Evolutionary conservation across 169 alveolate species (phyloP).

Genomic region (Eimeria zaria): DNA sequence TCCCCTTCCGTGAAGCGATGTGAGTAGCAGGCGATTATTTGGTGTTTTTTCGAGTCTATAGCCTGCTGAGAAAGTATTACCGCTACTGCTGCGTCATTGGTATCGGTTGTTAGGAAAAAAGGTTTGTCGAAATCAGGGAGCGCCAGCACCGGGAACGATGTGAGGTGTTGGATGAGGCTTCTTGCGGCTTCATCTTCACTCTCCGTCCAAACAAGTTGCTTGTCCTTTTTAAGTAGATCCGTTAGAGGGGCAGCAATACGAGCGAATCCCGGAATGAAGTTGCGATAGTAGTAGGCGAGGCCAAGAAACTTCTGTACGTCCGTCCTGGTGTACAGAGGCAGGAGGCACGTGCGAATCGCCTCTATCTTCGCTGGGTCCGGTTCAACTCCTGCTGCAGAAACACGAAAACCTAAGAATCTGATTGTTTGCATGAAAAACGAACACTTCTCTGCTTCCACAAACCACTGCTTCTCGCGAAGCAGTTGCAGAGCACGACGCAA

Average conservation of each 20-base stretch:
- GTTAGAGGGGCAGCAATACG: background rate
- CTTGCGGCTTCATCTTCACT: background rate
- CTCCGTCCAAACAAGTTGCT: background rate
- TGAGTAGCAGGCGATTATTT: background rate
- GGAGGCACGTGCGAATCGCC: background rate
- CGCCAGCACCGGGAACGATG: background rate
- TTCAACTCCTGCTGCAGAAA: background rate
- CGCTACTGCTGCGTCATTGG: background rate
- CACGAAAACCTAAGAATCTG: background rate
- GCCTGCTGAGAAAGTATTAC: background rate
- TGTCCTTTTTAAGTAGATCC: background rate
- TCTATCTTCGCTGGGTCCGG: background rate
- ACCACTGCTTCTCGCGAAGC: background rate
- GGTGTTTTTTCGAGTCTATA: background rate
- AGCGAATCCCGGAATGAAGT: background rate
- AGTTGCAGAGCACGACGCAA: background rate
- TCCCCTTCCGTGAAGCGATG: background rate
- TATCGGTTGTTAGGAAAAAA: background rate
- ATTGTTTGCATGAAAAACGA: no score
- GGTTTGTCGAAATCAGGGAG: no score
- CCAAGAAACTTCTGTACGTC: background rate
- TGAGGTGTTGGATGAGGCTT: background rate
- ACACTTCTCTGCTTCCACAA: background rate
- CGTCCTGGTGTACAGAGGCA: background rate
- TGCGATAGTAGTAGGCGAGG: background rate